Evolutionary conservation across 1,284 basidiomycete genomes (phyloP), one percentile per base, ranked within the genome.

Genomic region (Cryptococcus sp.): DNA sequence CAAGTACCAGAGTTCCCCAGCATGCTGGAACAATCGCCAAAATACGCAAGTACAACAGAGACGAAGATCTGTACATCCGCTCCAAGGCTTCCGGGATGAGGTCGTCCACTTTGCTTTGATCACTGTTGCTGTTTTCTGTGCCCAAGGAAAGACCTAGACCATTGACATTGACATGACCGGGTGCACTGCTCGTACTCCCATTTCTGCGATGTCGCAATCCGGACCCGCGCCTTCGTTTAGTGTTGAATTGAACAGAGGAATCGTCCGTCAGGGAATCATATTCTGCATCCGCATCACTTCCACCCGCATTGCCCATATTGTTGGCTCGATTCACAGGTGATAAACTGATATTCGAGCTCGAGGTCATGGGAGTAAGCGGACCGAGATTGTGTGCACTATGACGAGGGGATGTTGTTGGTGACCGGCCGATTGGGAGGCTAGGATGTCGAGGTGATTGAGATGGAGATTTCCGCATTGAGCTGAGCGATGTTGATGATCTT

Each of bases 21-120:
- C 67, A 24, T 9, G 66, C 58, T 2, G 72, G 72, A 2, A 72
- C 57, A 42, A 74, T 50, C 1, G 70, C 69, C n/a, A 74, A 53
- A 2, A 69, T 46, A 7, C 72, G 55, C 31, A 72, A 52, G 4
- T 53, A 53, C 10, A 70, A 55, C 39, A 74, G 53, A 2, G 61
- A 60, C 2, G 62, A 65, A 23, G 58, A 57, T 9, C 56, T 60
- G 7, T 67, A 49, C 18, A 59, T 57, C 13, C 59, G 56, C 48
- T 70, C 66, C 19, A 69, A 52, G 7, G 41, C 23, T 24, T 43
- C 41, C 7, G 41, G 41, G 16, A 43, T 19, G 18, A 43, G 13
- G 7, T 43, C 23, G 16, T 43, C 41, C 7, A 16, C 21, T 24
- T 14, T 21, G 7, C 5, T 43, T 21, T 14, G n/a, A 21, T 21